Evolutionary conservation across 495 filamentous ascomycete species (phyloP).

Genomic region (Penicillium daleae): DNA sequence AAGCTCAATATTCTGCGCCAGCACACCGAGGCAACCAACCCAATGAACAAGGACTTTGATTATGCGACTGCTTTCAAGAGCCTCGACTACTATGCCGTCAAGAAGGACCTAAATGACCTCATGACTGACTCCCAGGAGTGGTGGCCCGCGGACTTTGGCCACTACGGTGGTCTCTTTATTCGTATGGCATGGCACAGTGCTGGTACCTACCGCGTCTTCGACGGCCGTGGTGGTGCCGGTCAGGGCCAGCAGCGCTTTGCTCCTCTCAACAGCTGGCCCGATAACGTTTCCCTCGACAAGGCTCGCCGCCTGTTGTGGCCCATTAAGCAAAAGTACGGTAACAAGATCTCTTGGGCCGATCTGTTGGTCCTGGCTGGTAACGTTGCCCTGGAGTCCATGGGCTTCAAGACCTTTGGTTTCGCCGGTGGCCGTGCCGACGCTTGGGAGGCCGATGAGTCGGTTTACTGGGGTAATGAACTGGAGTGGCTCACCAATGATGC

Average conservation of each 20-base stretch:
- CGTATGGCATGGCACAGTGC: slow-evolving; percentile 80
- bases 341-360: slow-evolving; percentile 79
- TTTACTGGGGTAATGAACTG: slow-evolving; percentile 74
- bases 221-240: slow-evolving; percentile 73
- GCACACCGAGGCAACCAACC: slow-evolving; percentile 63
- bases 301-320: slow-evolving; percentile 76
- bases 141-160: slow-evolving; percentile 78
- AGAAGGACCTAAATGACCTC: slow-evolving; percentile 66
- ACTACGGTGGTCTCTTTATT: slow-evolving; percentile 77
- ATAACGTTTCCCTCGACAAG: slow-evolving; percentile 77
- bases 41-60: slow-evolving; percentile 62
- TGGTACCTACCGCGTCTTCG: slow-evolving; percentile 71
- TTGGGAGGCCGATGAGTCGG: slow-evolving; percentile 72
- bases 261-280: slow-evolving; percentile 79
- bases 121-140: slow-evolving; percentile 78
- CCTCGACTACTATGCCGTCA: slow-evolving; percentile 70
- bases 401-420: slow-evolving; percentile 72
- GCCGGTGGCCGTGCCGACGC: slow-evolving; percentile 69
- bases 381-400: slow-evolving; percentile 75
- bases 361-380: slow-evolving; percentile 70
- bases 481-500: slow-evolving; percentile 69
- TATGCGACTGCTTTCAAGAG: slow-evolving; percentile 71
- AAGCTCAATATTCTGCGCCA: slow-evolving; percentile 73
- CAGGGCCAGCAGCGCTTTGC: slow-evolving; percentile 75
- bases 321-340: slow-evolving; percentile 80